Evolutionary conservation across 2,329 filamentous ascomycete genomes (phyloP).

Genomic region (Lasiodiplodia theobromae): DNA sequence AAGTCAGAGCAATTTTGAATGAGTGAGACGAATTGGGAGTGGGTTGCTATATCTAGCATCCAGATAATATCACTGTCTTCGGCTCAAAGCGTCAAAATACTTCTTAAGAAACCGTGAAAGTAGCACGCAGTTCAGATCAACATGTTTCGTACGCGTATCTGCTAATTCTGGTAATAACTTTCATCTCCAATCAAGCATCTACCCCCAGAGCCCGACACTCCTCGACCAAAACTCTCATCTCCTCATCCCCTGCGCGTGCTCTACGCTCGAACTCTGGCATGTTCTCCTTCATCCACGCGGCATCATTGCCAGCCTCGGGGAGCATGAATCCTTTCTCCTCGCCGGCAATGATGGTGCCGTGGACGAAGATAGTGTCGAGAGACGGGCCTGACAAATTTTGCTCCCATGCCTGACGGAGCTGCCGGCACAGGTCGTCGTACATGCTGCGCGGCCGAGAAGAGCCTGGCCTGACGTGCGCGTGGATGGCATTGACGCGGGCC

Average conservation of each 20-base stretch:
- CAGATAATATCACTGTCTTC: too few relatives aligned
- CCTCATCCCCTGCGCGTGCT: slow-evolving; percentile 36
- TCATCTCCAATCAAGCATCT: slow-evolving; percentile 1
- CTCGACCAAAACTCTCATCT: slow-evolving; percentile 35
- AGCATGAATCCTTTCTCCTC: slow-evolving; percentile 39
- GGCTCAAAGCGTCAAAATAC: too few relatives aligned
- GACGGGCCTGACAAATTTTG: neutral
- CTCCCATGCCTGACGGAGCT: slow-evolving; percentile 36
- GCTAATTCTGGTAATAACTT: neutral
- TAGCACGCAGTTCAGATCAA: neutral
- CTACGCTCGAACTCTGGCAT: slow-evolving; percentile 37
- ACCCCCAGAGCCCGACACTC: slow-evolving; percentile 30
- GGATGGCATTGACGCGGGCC: slow-evolving; percentile 35
- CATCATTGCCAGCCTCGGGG: slow-evolving; percentile 37
- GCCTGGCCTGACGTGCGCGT: slow-evolving; percentile 37
- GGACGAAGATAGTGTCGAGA: slow-evolving; percentile 40
- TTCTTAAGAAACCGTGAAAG: too few relatives aligned
- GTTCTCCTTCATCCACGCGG: slow-evolving; percentile 37
- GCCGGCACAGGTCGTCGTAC: slow-evolving; percentile 31
- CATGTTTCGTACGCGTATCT: neutral
- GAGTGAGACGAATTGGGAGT: neutral
- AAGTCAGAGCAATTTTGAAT: neutral
- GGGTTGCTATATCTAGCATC: neutral
- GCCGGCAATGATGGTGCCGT: slow-evolving; percentile 39
- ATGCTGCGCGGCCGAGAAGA: slow-evolving; percentile 26